A percentile compares a stretch with the other conserved stretches of the same genome.
Conservation (phyloP, 352 stramenopile genomes). For the Phytophthora pistaciae region DNA sequence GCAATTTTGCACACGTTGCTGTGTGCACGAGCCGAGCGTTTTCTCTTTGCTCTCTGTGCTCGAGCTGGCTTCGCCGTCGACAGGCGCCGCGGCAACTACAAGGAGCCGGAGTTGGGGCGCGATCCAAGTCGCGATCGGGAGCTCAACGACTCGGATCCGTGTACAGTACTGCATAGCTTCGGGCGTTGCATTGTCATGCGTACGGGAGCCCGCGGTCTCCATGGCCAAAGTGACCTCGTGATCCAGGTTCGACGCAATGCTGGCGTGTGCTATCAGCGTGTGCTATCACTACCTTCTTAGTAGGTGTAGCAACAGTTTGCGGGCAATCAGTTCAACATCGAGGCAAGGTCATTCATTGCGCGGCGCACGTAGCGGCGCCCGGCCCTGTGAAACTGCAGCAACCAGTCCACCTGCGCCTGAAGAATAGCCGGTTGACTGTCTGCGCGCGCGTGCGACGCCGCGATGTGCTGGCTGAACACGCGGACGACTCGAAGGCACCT, state of each 20-base stretch:
- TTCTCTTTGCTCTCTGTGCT: background rate
- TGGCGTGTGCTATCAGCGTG: background rate
- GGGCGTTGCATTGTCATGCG: background rate
- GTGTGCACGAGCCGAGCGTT: conserved; percentile 1
- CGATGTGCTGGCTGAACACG: conserved; percentile 9
- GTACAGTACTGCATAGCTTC: no score
- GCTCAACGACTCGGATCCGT: background rate
- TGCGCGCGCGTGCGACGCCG: background rate
- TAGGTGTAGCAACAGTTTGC: background rate
- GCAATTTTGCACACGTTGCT: conserved; percentile 1
- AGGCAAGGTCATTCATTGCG: background rate
- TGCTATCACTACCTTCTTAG: background rate
- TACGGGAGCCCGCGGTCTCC: background rate
- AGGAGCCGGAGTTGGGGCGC: background rate
- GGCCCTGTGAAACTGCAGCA: conserved; percentile 7
- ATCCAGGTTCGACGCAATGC: conserved; percentile 1
- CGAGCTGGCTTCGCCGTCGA: background rate
- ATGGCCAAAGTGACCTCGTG: background rate
- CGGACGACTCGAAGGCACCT: background rate
- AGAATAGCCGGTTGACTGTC: conserved; percentile 11
- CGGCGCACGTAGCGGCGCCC: background rate
- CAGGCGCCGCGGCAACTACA: conserved; percentile 1
- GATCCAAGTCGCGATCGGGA: background rate
- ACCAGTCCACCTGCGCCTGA: background rate
- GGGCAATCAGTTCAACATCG: background rate